phyloP scores from a whole-genome alignment of 2,329 filamentous ascomycete genomes.

The Cladophialophora carrionii region DNA sequence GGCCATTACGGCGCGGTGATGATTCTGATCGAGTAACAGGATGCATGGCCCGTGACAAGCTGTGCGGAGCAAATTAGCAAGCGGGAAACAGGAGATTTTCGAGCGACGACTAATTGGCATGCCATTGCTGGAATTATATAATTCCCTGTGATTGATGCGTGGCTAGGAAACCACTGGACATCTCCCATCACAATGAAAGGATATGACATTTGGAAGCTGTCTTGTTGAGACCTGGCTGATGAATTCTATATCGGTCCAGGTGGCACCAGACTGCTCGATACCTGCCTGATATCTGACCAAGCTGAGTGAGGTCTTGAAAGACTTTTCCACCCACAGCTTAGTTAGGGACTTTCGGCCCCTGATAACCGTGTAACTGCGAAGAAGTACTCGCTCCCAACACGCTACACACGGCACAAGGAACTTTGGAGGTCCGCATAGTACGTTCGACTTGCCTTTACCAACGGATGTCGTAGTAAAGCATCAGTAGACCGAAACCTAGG shows the following conservation, averaged over 20 bases:
- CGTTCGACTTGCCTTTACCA: too few species aligned
- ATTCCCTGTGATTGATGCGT: background rate
- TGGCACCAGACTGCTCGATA: background rate
- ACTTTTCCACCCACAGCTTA: too few species aligned
- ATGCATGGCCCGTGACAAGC: background rate
- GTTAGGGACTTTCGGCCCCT: too few species aligned
- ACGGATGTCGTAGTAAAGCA: background rate
- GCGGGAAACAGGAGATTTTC: background rate
- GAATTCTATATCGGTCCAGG: background rate
- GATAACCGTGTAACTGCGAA: too few species aligned
- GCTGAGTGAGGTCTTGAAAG: too few species aligned
- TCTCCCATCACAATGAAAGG: background rate
- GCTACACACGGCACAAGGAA: too few species aligned
- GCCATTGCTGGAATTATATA: background rate
- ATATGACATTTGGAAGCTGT: background rate
- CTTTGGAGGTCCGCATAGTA: too few species aligned
- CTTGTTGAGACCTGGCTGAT: background rate
- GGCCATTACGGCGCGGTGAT: conserved; percentile 63
- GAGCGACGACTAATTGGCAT: background rate
- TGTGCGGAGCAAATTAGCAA: background rate
- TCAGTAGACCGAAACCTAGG: background rate
- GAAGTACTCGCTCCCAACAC: too few species aligned
- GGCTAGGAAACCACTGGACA: background rate
- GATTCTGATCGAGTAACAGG: background rate
- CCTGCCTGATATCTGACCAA: background rate